These are phyloP conservation scores for Podaxis sp. DNA, from an alignment of 768 basidiomycete genomes.

Conservation along the genomic window DNA sequence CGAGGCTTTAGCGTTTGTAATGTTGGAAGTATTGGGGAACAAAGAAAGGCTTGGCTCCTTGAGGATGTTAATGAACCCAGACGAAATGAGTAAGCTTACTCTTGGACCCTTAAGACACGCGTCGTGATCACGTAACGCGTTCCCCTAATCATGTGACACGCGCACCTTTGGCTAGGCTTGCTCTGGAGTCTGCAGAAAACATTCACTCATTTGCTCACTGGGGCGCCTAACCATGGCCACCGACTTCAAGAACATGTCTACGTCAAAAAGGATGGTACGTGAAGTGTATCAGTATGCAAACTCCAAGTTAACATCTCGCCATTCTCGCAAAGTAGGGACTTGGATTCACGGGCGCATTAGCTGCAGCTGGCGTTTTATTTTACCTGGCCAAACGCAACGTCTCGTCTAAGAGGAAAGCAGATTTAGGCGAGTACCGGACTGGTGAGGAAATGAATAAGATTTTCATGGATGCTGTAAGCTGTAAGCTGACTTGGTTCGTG, in stretches of 20 bases:
- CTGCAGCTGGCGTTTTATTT: constrained; percentile 30
- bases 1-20: no score
- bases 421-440: constrained; percentile 31
- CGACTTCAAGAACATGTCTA: constrained; percentile 13
- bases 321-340: constrained; percentile 22
- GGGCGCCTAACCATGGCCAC: not conserved
- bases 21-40: no score
- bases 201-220: not conserved
- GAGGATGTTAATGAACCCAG: no score
- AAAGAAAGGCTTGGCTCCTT: no score
- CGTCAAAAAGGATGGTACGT: constrained; percentile 19
- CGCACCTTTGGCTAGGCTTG: not conserved
- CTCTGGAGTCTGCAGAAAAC: not conserved
- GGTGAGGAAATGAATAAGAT: constrained; percentile 22
- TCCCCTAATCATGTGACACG: no score
- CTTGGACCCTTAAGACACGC: no score
- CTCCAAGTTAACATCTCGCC: not conserved
- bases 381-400: constrained; percentile 35
- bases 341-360: constrained; percentile 30
- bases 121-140: no score
- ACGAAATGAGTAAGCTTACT: no score
- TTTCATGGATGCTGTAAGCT: not conserved
- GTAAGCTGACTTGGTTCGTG: not conserved
- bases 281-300: not conserved
- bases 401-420: constrained; percentile 30